Base-by-base conservation (phyloP, 192 early-diverging fungal genomes). In the Umbelopsis sp. region DNA sequence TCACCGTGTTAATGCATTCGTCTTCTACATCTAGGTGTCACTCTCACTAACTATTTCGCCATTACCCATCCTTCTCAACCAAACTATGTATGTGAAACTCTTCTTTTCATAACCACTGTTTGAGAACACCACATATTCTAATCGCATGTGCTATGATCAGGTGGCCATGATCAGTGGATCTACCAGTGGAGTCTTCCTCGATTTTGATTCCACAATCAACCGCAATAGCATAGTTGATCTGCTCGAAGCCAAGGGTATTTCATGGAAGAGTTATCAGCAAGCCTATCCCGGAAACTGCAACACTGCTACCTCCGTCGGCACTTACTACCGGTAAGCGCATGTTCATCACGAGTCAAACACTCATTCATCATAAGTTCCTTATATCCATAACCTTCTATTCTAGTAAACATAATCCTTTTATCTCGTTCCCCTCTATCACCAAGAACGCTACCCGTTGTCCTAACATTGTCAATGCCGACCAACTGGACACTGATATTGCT, bases 331-430 rank as follows among this genome's bases (percentile, higher is more conserved):
- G 56, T 62, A 36, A 34, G 47, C 1, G 47, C 3, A 21, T 29
- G 31, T 5, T 20, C n/a, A 34, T 17, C 26, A 34, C 5, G 3
- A 62, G 17, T 20, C 14, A 34, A 10, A 0, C 31, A 29, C 17
- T 16, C 8, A 1, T 26, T 31, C 11, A 36, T 36, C 52, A 14
- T 7, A 62, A 29, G 31, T 34, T 11, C 12, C 38, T 41, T 41
- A 38, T 6, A 41, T 11, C 12, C 12, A 3, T 41, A 11, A 11
- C 12, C 12, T 5, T 5, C 17, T 12, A 62, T 34, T 3, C 20
- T 34, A 80, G 92, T 66, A 93, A 92, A 74, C 92, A 93, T 78
- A 91, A 91, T 74, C 92, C 92, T 10, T 91, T 93, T 73, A 83
- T 90, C 45, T 82, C 79, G 29, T 86, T 87, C 70, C 81, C 70